Evolutionary conservation across 2,329 filamentous ascomycete genomes (phyloP), one percentile per base, ranked within the genome.

Genomic region (Cercospora zeae-maydis): DNA sequence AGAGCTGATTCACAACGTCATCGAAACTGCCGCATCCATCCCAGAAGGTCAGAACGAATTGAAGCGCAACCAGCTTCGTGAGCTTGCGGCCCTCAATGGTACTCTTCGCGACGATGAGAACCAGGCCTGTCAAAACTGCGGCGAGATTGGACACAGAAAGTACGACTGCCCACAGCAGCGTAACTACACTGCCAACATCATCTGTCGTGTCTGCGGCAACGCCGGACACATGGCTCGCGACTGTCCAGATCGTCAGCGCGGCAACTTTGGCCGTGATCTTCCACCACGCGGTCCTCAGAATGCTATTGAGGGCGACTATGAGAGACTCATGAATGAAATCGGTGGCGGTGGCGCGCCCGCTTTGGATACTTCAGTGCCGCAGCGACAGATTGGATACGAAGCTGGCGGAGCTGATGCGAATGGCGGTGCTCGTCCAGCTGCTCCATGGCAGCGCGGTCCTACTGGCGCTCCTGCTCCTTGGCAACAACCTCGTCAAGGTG

Each of bases 171-270:
- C 95, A 13, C 92, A 99, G 80, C 91, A 95, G 78, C 91, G 93
- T 76, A 99, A 99, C 80, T 98, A 90, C 80, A 99, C 95, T n/a
- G 93, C 95, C 72, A 98, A 92, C 79, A 98, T 99, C 76, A 98
- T 99, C 75, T 99, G 95, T 80, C 93, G 93, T 73, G 90, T 97
- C 72, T 99, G 95, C 80, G 95, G 95, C 70, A 97, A 98, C 76
- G 93, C 95, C 68, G 95, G 95, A 19, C 95, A 99, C 73, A 97
- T 99, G 92, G 95, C 93, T 70, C 89, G 93, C 71, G 95, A 99
- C 80, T 99, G 95, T 85, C 92, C 93, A 51, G 95, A 99, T 74
- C 85, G 95, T 75, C 91, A 95, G 81, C 88, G 91, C 75, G 95
- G 95, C 72, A 87, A 88, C 51, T 93, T 90, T 77, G 97, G 92